Conservation (phyloP, 805 yeast species). For the Spathaspora gorwiae region DNA sequence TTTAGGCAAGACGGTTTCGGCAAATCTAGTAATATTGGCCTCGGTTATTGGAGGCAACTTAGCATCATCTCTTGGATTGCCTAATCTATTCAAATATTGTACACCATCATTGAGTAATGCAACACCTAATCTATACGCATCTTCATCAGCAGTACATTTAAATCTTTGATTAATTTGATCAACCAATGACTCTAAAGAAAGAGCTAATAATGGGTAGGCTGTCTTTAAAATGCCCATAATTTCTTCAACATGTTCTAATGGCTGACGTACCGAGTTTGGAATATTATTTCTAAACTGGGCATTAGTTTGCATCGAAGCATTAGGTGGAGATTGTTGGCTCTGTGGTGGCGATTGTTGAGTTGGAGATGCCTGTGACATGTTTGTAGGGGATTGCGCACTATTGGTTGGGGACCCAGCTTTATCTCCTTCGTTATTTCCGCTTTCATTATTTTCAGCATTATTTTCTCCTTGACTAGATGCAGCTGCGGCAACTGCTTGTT, state of each 20-base stretch:
- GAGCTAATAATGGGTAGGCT: slow-evolving; percentile 89
- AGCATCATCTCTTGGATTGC: slow-evolving; percentile 84
- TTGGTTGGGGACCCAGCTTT: background rate
- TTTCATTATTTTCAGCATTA: background rate
- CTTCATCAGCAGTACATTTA: slow-evolving; percentile 92
- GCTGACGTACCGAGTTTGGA: slow-evolving; percentile 47
- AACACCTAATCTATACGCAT: slow-evolving; percentile 87
- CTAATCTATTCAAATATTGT: slow-evolving; percentile 79
- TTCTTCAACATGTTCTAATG: slow-evolving; percentile 91
- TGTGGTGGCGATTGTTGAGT: background rate
- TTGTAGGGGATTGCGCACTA: background rate
- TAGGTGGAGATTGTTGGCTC: background rate
- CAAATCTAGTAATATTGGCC: slow-evolving; percentile 79
- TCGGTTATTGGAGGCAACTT: slow-evolving; percentile 88
- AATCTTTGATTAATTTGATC: slow-evolving; percentile 93
- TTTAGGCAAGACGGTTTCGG: slow-evolving; percentile 87
- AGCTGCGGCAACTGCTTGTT: slow-evolving; percentile 7
- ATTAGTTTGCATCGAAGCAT: background rate
- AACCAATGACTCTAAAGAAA: slow-evolving; percentile 89
- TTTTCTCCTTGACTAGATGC: background rate
- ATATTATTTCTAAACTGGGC: slow-evolving; percentile 1
- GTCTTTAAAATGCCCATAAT: slow-evolving; percentile 94
- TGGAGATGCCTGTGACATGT: background rate
- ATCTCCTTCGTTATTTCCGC: slow-evolving; percentile 1
- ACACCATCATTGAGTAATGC: slow-evolving; percentile 92